Evolutionary conservation across 78 protist species (phyloP).

Genomic region (Mantamonas sphyraenae): DNA sequence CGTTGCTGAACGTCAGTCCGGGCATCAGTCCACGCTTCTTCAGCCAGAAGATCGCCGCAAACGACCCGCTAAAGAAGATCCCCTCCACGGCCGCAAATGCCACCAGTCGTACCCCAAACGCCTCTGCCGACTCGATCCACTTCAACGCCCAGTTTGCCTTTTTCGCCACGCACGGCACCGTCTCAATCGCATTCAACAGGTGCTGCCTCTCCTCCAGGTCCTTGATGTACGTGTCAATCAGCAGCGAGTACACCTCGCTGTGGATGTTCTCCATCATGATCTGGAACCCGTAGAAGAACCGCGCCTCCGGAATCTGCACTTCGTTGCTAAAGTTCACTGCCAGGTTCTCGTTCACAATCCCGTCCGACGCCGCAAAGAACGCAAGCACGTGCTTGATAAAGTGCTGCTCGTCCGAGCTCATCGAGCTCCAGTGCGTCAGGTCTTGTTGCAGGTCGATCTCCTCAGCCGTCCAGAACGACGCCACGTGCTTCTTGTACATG

Average conservation of each 20-base stretch:
- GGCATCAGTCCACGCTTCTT: constrained; percentile 96
- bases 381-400: constrained; percentile 90
- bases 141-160: constrained; percentile 96
- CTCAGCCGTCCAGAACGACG: constrained; percentile 89
- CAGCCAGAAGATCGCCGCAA: constrained; percentile 95
- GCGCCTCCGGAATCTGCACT: constrained; percentile 94
- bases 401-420: constrained; percentile 81
- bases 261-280: constrained; percentile 94
- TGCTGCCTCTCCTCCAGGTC: constrained; percentile 47
- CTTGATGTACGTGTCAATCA: constrained; percentile 91
- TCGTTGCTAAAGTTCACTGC: constrained; percentile 82
- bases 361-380: constrained; percentile 95
- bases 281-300: constrained; percentile 98
- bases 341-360: constrained; percentile 96
- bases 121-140: constrained; percentile 69
- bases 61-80: constrained; percentile 95
- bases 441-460: constrained; percentile 88
- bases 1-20: constrained; percentile 93
- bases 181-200: constrained; percentile 88
- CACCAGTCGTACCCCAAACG: constrained; percentile 87
- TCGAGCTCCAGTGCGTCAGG: constrained; percentile 65
- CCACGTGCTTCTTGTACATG: constrained; percentile 85
- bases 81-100: constrained; percentile 98
- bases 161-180: constrained; percentile 77
- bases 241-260: constrained; percentile 83